Percentiles rank a stretch among this genome's conserved stretches.
Evolutionary conservation across 2,329 filamentous ascomycete genomes (phyloP).

Genomic region (Botrytis sinoallii): DNA sequence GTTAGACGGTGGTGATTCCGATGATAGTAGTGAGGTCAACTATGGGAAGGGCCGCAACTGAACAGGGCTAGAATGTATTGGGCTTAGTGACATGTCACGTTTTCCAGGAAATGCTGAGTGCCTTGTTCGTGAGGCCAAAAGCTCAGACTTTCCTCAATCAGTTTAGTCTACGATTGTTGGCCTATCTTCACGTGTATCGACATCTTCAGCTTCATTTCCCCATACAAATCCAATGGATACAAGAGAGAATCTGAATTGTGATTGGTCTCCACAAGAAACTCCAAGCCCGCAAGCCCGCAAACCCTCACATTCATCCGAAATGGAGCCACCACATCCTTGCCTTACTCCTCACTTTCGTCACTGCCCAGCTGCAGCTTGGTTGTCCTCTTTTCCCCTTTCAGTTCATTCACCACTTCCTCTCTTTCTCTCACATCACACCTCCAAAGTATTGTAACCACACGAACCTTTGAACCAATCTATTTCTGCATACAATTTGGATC

Average conservation of each 20-base stretch:
- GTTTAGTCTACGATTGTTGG: not conserved
- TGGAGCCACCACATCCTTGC: conserved; percentile 4
- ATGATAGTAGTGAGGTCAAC: conserved; percentile 4
- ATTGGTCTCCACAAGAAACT: conserved; percentile 12
- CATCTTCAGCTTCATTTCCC: conserved; percentile 1
- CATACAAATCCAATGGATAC: not conserved
- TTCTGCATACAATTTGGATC: not conserved
- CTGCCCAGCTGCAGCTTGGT: not conserved
- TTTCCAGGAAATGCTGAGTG: fast-evolving
- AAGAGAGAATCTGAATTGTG: not conserved
- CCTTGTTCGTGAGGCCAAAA: not conserved
- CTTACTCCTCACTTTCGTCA: conserved; percentile 11
- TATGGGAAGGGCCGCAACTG: not conserved
- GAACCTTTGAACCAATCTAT: not conserved
- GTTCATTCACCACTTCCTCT: not conserved
- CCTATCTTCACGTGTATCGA: no score
- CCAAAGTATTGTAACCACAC: conserved; percentile 6
- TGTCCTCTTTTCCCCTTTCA: not conserved
- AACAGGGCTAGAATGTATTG: not conserved
- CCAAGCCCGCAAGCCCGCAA: not conserved
- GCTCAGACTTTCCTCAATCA: not conserved
- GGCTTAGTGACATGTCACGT: not conserved
- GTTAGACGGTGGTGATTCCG: conserved; percentile 16
- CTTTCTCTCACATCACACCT: not conserved
- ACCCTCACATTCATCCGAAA: conserved; percentile 6